phyloP scores from a whole-genome alignment of 805 yeast genomes.

The Saturnispora besseyi region DNA sequence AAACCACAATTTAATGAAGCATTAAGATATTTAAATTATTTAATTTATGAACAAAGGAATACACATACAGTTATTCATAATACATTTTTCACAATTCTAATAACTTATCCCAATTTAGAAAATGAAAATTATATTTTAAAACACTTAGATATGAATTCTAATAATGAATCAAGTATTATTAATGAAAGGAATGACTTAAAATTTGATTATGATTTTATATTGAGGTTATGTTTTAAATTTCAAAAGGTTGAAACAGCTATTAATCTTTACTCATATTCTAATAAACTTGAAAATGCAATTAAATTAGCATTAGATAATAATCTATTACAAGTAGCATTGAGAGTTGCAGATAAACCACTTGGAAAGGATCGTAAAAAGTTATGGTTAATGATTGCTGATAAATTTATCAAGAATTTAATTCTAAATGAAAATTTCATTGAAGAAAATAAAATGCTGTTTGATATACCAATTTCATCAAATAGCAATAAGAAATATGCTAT shows the following conservation, averaged over 20 bases:
- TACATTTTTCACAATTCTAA: slow-evolving; percentile 57
- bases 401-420: slow-evolving; percentile 33
- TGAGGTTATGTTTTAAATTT: slow-evolving; percentile 61
- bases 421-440: slow-evolving; percentile 21
- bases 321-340: slow-evolving; percentile 48
- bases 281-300: slow-evolving; percentile 73
- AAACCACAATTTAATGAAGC: slow-evolving; percentile 50
- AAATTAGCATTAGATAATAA: slow-evolving; percentile 57
- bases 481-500: slow-evolving; percentile 12
- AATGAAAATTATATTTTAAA: slow-evolving; percentile 41
- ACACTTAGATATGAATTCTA: slow-evolving; percentile 35
- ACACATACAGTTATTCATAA: slow-evolving; percentile 52
- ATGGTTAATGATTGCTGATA: slow-evolving; percentile 61
- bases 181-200: slow-evolving; percentile 25
- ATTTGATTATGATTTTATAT: slow-evolving; percentile 65
- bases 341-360: slow-evolving; percentile 45
- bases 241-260: slow-evolving; percentile 58
- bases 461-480: not conserved
- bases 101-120: slow-evolving; percentile 35
- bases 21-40: slow-evolving; percentile 50
- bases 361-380: slow-evolving; percentile 48
- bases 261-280: slow-evolving; percentile 57
- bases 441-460: slow-evolving; percentile 16
- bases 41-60: slow-evolving; percentile 36
- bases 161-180: slow-evolving; percentile 12